Conservation (phyloP, 495 filamentous ascomycete genomes). For the Penicillium waksmanii region DNA sequence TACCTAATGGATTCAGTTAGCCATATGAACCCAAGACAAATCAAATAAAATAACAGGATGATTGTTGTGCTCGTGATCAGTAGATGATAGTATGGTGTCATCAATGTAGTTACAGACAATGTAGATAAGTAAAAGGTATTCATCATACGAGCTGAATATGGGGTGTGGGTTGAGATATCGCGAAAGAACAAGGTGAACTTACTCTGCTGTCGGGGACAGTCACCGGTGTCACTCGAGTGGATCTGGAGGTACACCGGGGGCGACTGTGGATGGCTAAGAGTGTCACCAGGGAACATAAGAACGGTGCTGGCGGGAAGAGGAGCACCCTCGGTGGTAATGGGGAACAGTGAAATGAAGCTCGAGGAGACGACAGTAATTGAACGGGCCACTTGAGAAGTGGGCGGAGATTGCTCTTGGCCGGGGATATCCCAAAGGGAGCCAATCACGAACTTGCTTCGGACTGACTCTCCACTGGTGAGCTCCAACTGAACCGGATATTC, state of each 20-base stretch:
- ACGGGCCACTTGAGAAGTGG: constrained; percentile 38
- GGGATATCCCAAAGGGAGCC: constrained; percentile 50
- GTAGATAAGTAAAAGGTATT: constrained; percentile 95
- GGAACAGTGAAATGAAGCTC: constrained; percentile 67
- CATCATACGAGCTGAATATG: constrained; percentile 69
- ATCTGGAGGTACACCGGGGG: constrained; percentile 73
- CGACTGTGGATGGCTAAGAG: constrained; percentile 38
- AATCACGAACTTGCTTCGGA: constrained; percentile 62
- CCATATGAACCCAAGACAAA: constrained; percentile 22
- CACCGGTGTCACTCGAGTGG: constrained; percentile 85
- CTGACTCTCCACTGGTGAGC: constrained; percentile 62
- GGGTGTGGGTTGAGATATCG: constrained; percentile 10
- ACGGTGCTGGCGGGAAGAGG: constrained; percentile 75
- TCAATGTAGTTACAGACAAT: constrained; percentile 91
- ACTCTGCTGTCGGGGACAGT: constrained; percentile 88
- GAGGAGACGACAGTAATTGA: constrained; percentile 70
- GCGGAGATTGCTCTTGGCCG: constrained; percentile 11
- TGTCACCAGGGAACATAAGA: constrained; percentile 66
- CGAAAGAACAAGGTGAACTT: constrained; percentile 50
- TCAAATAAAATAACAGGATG: constrained; percentile 16
- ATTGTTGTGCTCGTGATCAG: constrained; percentile 64
- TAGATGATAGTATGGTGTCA: constrained; percentile 68
- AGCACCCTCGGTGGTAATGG: constrained; percentile 70
- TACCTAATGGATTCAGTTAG: constrained; percentile 62
- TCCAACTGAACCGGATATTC: constrained; percentile 44